Percentiles rank a stretch among this genome's conserved stretches.
Evolutionary conservation across 2,329 filamentous ascomycete genomes (phyloP).

Genomic region (Exophiala alcalophila): DNA sequence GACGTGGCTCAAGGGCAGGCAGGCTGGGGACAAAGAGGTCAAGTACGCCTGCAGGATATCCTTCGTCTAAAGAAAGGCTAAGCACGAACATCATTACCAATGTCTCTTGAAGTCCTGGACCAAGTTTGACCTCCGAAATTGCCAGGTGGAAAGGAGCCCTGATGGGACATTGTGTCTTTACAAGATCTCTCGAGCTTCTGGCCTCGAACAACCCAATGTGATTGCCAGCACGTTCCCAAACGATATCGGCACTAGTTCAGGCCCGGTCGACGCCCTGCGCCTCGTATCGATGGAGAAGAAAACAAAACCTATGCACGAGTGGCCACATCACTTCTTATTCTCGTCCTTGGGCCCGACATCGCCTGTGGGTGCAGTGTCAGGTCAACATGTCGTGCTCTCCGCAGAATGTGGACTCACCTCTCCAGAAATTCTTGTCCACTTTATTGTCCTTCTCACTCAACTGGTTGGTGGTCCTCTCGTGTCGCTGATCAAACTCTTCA

Average conservation of each 20-base stretch:
- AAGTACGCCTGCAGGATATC: conserved; percentile 64
- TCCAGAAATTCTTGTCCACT: conserved; percentile 31
- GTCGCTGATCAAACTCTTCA: conserved; percentile 21
- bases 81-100: no score
- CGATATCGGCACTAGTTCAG: no score
- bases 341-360: conserved; percentile 25
- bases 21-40: conserved; percentile 81
- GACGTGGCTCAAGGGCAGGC: conserved; percentile 69
- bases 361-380: conserved; percentile 16
- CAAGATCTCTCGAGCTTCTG: no score
- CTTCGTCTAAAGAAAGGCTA: conserved; percentile 53
- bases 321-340: conserved; percentile 2
- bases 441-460: conserved; percentile 30
- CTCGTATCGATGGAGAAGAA: no score
- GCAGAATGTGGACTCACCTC: conserved; percentile 24
- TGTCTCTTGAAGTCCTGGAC: no score
- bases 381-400: not conserved
- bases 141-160: no score
- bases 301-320: no score
- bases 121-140: no score
- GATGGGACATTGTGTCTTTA: no score
- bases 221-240: no score
- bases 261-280: no score
- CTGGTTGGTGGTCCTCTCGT: conserved; percentile 26
- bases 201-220: no score